These are phyloP conservation scores for Spathaspora sp. DNA, from an alignment of 805 yeast species.

Conservation along the genomic window DNA sequence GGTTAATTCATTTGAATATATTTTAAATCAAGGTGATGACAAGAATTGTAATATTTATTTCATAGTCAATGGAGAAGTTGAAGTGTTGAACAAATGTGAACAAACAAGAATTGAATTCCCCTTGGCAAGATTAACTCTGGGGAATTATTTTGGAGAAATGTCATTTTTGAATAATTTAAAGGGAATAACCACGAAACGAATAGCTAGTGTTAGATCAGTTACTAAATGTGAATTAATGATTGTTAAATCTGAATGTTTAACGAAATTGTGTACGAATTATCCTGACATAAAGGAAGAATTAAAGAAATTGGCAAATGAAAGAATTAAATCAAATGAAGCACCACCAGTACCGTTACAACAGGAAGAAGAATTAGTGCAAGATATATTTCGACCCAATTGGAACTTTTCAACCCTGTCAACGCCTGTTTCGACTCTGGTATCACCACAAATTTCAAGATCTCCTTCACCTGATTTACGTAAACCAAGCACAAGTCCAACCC, in stretches of 20 bases:
- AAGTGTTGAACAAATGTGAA: constrained; percentile 44
- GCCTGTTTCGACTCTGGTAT: neutral
- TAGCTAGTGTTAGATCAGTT: constrained; percentile 64
- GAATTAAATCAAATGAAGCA: constrained; percentile 31
- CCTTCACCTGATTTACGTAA: constrained; percentile 1
- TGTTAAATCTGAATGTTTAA: constrained; percentile 52
- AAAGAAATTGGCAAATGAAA: constrained; percentile 54
- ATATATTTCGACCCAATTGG: neutral
- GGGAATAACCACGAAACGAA: constrained; percentile 30
- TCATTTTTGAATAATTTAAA: constrained; percentile 53
- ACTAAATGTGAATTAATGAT: constrained; percentile 58
- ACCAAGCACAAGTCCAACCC: neutral
- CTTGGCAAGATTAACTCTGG: constrained; percentile 57
- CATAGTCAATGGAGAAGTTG: constrained; percentile 66
- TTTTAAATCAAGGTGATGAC: constrained; percentile 54
- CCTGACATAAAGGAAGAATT: constrained; percentile 60
- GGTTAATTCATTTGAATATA: constrained; percentile 48
- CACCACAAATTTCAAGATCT: neutral
- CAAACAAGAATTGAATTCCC: constrained; percentile 29
- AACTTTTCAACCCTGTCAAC: neutral
- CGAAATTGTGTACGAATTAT: constrained; percentile 51
- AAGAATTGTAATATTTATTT: constrained; percentile 63
- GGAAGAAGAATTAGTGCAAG: neutral
- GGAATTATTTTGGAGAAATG: constrained; percentile 76
- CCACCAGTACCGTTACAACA: neutral